Evolutionary conservation across 768 basidiomycete genomes (phyloP).

Genomic region (Trametopsis cervina): DNA sequence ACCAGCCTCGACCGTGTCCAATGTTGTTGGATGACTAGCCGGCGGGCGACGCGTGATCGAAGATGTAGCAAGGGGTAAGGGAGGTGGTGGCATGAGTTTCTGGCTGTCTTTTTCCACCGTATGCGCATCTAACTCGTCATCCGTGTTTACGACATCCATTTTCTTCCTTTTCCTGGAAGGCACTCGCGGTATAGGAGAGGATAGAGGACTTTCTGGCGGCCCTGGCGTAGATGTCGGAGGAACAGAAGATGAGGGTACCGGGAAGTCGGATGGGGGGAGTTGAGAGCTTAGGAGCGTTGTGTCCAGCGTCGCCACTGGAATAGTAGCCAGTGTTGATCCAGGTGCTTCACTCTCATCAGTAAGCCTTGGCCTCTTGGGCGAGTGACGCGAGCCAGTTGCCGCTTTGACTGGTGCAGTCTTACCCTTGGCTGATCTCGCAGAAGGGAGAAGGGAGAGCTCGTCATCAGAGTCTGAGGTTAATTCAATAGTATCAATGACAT

Average conservation of each 20-base stretch:
- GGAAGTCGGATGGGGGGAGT: slow-evolving; percentile 11
- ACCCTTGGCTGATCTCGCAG: slow-evolving; percentile 7
- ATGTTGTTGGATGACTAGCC: not conserved
- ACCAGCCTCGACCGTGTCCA: not conserved
- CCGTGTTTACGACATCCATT: not conserved
- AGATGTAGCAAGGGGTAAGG: slow-evolving; percentile 8
- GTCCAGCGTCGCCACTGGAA: slow-evolving; percentile 5
- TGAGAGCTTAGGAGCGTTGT: not conserved
- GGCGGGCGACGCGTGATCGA: not conserved
- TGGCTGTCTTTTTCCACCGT: not conserved
- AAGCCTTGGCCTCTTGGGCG: slow-evolving; percentile 5
- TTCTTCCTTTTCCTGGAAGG: slow-evolving; percentile 10
- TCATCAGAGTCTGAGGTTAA: slow-evolving; percentile 23
- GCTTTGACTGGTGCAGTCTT: not conserved
- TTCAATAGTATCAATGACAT: slow-evolving; percentile 20
- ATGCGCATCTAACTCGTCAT: slow-evolving; percentile 4
- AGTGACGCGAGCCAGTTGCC: not conserved
- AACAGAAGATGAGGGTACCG: slow-evolving; percentile 3
- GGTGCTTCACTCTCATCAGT: not conserved
- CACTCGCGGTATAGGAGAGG: slow-evolving; percentile 5
- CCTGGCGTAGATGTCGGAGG: not conserved
- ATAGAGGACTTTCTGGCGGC: slow-evolving; percentile 1
- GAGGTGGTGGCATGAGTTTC: slow-evolving; percentile 1
- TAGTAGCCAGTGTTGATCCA: slow-evolving; percentile 5
- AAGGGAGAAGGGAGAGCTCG: slow-evolving; percentile 18